A percentile compares a stretch with the other conserved stretches of the same genome.
phyloP scores from a whole-genome alignment of 805 yeast species.

The Metschnikowia arizonensis region DNA sequence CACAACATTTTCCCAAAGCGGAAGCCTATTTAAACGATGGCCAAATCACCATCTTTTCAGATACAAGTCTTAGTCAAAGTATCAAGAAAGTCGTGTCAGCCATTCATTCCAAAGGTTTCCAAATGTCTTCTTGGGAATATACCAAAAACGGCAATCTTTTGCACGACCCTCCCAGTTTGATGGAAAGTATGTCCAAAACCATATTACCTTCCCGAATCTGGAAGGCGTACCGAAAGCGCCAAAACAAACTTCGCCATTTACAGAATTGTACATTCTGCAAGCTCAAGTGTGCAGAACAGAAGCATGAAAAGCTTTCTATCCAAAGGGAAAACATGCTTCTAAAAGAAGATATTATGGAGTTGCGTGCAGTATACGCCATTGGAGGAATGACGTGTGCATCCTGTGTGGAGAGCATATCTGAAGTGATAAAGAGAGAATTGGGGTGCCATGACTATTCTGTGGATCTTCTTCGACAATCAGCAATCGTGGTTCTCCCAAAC shows the following conservation, averaged over 20 bases:
- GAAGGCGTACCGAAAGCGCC: slow-evolving; percentile 16
- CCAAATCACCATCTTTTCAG: neutral
- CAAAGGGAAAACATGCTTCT: slow-evolving; percentile 5
- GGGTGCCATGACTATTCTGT: slow-evolving; percentile 42
- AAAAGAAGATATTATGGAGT: slow-evolving; percentile 19
- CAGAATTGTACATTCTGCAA: slow-evolving; percentile 42
- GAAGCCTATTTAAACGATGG: neutral
- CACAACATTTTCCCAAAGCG: neutral
- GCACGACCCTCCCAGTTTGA: slow-evolving; percentile 9
- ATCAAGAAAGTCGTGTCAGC: slow-evolving; percentile 17
- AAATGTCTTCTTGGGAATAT: slow-evolving; percentile 34
- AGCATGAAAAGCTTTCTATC: neutral
- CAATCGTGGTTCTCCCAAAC: slow-evolving; percentile 49
- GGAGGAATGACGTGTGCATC: slow-evolving; percentile 44
- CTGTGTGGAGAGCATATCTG: slow-evolving; percentile 30
- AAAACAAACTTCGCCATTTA: slow-evolving; percentile 31
- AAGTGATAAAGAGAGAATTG: slow-evolving; percentile 26
- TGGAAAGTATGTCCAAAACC: neutral
- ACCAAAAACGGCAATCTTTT: slow-evolving; percentile 16
- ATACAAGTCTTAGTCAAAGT: neutral
- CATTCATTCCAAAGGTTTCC: slow-evolving; percentile 37
- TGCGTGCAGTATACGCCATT: slow-evolving; percentile 50
- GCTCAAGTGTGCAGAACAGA: slow-evolving; percentile 15
- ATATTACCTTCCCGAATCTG: slow-evolving; percentile 8
- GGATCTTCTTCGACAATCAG: slow-evolving; percentile 50